Percentiles rank a stretch among this genome's conserved stretches.
These are phyloP conservation scores for Barbarea vulgaris DNA, from an alignment of 345 rosid genomes.

Conservation along the genomic window DNA sequence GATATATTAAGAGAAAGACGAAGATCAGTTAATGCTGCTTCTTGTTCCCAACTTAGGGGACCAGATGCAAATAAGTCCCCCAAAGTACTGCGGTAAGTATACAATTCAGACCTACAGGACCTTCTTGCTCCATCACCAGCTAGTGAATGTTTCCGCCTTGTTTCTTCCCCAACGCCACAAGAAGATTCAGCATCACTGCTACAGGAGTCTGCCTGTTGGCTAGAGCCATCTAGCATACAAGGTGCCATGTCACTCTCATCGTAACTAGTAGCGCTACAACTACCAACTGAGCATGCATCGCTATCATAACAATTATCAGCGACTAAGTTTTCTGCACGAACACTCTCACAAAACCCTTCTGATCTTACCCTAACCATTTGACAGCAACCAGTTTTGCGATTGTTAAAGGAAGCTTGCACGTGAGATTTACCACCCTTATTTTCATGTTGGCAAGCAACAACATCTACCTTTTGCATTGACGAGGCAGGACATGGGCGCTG, in stretches of 20 bases:
- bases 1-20: constrained; percentile 80
- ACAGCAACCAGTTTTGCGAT: constrained; percentile 32
- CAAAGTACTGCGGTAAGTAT: constrained; percentile 63
- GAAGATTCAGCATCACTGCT: constrained; percentile 63
- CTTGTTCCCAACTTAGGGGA: constrained; percentile 88
- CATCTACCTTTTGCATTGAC: constrained; percentile 46
- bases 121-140: constrained; percentile 51
- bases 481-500: constrained; percentile 25
- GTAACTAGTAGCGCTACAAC: constrained; percentile 59
- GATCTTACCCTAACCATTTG: constrained; percentile 52
- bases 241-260: constrained; percentile 35
- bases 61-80: constrained; percentile 76
- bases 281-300: constrained; percentile 67
- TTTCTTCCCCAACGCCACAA: constrained; percentile 31
- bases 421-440: constrained; percentile 24
- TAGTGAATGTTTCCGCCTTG: constrained; percentile 29
- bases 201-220: constrained; percentile 42
- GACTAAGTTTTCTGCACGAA: constrained; percentile 36
- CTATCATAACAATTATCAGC: constrained; percentile 45
- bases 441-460: constrained; percentile 49
- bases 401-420: constrained; percentile 42
- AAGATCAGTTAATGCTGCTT: constrained; percentile 76
- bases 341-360: constrained; percentile 35
- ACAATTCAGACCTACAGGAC: constrained; percentile 66
- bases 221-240: constrained; percentile 36